phyloP scores from a whole-genome alignment of 805 yeast genomes.

The Yamadazyma laniorum region DNA sequence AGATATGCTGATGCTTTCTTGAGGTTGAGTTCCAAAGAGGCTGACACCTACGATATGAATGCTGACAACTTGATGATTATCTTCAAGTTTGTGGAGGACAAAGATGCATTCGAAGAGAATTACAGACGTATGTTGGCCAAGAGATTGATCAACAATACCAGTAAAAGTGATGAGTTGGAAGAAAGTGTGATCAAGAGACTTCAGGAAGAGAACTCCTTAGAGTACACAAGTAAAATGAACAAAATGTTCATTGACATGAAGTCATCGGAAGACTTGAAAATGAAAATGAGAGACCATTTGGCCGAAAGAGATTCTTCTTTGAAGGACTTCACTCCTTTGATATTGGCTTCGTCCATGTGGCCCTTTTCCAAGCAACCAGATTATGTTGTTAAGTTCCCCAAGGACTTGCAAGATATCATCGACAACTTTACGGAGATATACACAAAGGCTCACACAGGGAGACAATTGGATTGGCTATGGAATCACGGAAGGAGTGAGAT shows the following conservation, averaged over 20 bases:
- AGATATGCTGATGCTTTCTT: slow-evolving; percentile 82
- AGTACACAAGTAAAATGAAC: slow-evolving; percentile 89
- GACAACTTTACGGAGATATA: slow-evolving; percentile 69
- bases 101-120: slow-evolving; percentile 91
- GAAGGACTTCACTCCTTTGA: slow-evolving; percentile 62
- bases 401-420: slow-evolving; percentile 60
- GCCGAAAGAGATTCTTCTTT: slow-evolving; percentile 27
- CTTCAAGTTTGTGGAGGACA: slow-evolving; percentile 85
- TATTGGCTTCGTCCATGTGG: slow-evolving; percentile 90
- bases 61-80: slow-evolving; percentile 83
- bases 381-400: slow-evolving; percentile 56
- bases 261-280: slow-evolving; percentile 72
- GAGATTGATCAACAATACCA: slow-evolving; percentile 82
- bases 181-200: slow-evolving; percentile 79
- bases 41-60: slow-evolving; percentile 70
- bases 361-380: slow-evolving; percentile 55
- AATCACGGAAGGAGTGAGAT: slow-evolving; percentile 89
- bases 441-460: slow-evolving; percentile 73
- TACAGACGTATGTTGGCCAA: slow-evolving; percentile 87
- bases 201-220: slow-evolving; percentile 86
- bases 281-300: slow-evolving; percentile 48
- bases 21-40: slow-evolving; percentile 68
- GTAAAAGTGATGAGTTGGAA: slow-evolving; percentile 83
- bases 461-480: slow-evolving; percentile 96
- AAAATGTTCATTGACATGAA: slow-evolving; percentile 95